Percentiles rank a stretch among this genome's conserved stretches.
Conservation (phyloP, 345 rosid species). For the Euphorbia pulcherrima region DNA sequence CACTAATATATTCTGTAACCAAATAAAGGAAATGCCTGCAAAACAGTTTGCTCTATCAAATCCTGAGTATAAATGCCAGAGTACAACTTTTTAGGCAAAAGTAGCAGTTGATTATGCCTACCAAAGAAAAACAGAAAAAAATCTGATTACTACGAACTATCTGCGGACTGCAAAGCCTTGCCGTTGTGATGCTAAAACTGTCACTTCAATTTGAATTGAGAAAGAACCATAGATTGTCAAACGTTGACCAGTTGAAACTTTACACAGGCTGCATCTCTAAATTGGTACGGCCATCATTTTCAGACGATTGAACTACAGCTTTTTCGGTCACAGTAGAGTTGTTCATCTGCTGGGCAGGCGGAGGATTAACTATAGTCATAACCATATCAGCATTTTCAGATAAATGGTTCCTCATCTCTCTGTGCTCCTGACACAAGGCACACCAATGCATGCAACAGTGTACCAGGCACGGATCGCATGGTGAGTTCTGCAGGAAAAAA, state of each 20-base stretch:
- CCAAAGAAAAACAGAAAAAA: background rate
- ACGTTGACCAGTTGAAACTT: conserved; percentile 5
- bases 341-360: conserved; percentile 83
- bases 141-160: background rate
- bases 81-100: too few species aligned
- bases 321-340: conserved; percentile 34
- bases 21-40: too few species aligned
- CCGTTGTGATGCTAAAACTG: background rate
- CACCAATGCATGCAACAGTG: conserved; percentile 90
- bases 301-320: conserved; percentile 27
- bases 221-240: background rate
- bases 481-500: conserved; percentile 52
- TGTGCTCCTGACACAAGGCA: conserved; percentile 88
- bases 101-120: too few species aligned
- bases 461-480: conserved; percentile 77
- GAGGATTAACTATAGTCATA: conserved; percentile 61
- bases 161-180: background rate
- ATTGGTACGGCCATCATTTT: conserved; percentile 31
- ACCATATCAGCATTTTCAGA: conserved; percentile 40
- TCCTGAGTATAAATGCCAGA: too few species aligned
- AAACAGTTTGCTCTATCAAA: too few species aligned
- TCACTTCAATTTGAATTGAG: too few species aligned
- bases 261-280: conserved; percentile 56
- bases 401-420: conserved; percentile 84
- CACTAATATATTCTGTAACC: too few species aligned